Evolutionary conservation across 2,329 filamentous ascomycete species (phyloP).

Genomic region (Aspergillus eucalypticola): DNA sequence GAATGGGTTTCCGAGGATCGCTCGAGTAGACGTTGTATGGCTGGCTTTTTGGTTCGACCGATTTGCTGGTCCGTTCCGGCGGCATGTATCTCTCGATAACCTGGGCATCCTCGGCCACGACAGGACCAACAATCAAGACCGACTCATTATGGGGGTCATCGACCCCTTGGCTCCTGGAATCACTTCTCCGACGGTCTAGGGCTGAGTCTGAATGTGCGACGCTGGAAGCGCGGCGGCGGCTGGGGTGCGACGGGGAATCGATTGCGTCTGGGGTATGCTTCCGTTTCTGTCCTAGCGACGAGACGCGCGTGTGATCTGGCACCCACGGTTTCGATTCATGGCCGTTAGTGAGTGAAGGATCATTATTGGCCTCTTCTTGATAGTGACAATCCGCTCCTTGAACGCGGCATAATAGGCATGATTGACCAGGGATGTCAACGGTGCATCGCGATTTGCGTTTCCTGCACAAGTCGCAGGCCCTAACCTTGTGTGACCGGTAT

Average conservation of each 20-base stretch:
- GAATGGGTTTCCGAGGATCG: constrained; percentile 48
- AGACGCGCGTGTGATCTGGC: constrained; percentile 26
- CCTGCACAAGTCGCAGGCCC: constrained; percentile 62
- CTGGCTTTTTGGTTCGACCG: constrained; percentile 43
- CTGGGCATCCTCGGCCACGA: constrained; percentile 61
- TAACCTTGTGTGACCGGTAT: constrained; percentile 63
- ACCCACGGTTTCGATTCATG: constrained; percentile 33
- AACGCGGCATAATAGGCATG: constrained; percentile 60
- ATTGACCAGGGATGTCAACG: constrained; percentile 54
- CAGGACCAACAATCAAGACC: constrained; percentile 60
- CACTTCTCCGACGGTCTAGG: constrained; percentile 31
- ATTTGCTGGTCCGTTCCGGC: constrained; percentile 40
- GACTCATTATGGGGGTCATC: constrained; percentile 46
- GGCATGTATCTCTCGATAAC: constrained; percentile 62
- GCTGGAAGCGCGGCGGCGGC: constrained; percentile 22
- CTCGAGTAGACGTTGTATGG: constrained; percentile 55
- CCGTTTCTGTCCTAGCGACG: constrained; percentile 36
- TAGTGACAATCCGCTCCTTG: constrained; percentile 61
- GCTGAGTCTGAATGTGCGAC: constrained; percentile 27
- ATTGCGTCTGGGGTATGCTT: constrained; percentile 35
- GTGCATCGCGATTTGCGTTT: constrained; percentile 64
- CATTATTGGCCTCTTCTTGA: constrained; percentile 42
- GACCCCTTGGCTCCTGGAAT: constrained; percentile 32
- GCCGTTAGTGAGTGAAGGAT: constrained; percentile 27
- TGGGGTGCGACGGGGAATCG: constrained; percentile 25